Percentiles rank a stretch among this genome's conserved stretches.
Conservation (phyloP, 1,284 basidiomycete genomes). For the Ceratobasidium theobromae region DNA sequence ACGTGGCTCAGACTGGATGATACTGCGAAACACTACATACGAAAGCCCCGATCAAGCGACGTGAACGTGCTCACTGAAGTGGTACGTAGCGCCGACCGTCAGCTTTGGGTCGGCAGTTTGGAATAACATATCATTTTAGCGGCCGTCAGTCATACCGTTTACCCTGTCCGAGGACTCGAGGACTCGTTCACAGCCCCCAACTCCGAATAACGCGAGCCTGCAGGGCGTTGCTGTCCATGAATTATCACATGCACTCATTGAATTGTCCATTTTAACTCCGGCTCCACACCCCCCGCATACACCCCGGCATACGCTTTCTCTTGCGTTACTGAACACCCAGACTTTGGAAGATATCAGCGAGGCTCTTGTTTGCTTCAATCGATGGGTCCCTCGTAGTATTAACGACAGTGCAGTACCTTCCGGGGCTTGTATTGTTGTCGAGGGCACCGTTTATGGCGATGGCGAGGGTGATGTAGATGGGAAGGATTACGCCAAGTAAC, state of each 20-base stretch:
- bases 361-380: constrained; percentile 17
- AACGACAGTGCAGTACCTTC: constrained; percentile 9
- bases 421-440: constrained; percentile 20
- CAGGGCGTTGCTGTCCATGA: neutral
- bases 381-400: constrained; percentile 30
- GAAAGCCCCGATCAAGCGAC: constrained; percentile 25
- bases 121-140: neutral
- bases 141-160: constrained; percentile 20
- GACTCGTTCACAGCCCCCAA: neutral
- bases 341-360: constrained; percentile 28
- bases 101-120: neutral
- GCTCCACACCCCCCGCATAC: constrained; percentile 28
- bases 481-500: constrained; percentile 27
- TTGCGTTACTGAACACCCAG: constrained; percentile 22
- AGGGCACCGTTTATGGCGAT: constrained; percentile 26
- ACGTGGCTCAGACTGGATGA: neutral
- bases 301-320: constrained; percentile 22
- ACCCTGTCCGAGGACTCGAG: constrained; percentile 1
- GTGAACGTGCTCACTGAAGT: constrained; percentile 22
- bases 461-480: constrained; percentile 28
- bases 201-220: constrained; percentile 2
- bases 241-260: constrained; percentile 22
- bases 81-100: neutral
- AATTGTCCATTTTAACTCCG: constrained; percentile 26
- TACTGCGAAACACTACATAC: constrained; percentile 21